Evolutionary conservation across 495 filamentous ascomycete genomes (phyloP), one percentile per base, ranked within the genome.

Genomic region (Lichenothelia convexa): DNA sequence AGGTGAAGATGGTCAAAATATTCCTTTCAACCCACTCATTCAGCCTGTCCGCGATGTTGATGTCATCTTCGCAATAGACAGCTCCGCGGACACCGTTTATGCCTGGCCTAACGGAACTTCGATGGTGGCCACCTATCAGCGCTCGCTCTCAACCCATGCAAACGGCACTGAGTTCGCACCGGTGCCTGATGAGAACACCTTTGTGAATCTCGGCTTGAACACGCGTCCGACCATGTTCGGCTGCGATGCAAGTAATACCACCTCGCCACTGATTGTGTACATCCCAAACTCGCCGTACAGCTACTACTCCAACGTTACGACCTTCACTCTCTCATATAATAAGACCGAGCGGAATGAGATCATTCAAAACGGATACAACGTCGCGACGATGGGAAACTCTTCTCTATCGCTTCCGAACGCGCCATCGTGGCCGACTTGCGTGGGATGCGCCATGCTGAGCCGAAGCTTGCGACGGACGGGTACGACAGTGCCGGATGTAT

Each of bases 41-140:
- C 83, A 93, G 46, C 81, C 82, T 0, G 21, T 54, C 20, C 79
- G 87, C 18, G 44, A 66, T 29, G 75, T 95, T 34, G 89, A 94
- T 53, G 78, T 93, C 18, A 84, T 94, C 53, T 92, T 94, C 52
- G 87, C 86, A 17, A 60, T 92, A 43, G 87, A 95, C 57, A 73
- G 71, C 31, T 83, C 77, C 5, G 85, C 82, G 21, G 86, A 94
- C 55, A 87, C 78, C 0, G 19, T 41, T 11, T 11, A 30, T 2
- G 40, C 58, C 58, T 94, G 82, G 80, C 87, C 87, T 32, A 91
- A 93, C 56, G 87, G 82, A 22, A 81, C 84, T 7, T 63, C 80
- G 6, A 53, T 93, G 3, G 72, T 86, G 8, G 80, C 84, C 16
- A 84, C 80, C 20, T 93, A 89, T 59, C 60, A 80, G 47, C 82